These are phyloP conservation scores for Iberis amara DNA, from an alignment of 441 rosid species.

Conservation along the genomic window DNA sequence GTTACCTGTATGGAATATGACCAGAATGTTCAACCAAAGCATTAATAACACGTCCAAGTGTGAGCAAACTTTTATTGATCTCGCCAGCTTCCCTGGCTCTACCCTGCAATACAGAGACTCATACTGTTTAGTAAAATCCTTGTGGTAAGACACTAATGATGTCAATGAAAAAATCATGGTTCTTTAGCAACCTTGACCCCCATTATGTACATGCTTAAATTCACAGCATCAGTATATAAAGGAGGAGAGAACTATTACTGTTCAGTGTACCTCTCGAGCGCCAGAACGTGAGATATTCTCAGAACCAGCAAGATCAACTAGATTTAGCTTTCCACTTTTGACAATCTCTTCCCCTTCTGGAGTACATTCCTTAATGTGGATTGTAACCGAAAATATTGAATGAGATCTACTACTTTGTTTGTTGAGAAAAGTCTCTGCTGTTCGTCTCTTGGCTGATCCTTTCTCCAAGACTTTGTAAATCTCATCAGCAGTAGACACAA, in stretches of 20 bases:
- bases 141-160: not conserved
- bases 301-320: slow-evolving; percentile 98
- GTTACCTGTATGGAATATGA: slow-evolving; percentile 90
- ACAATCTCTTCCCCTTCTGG: slow-evolving; percentile 98
- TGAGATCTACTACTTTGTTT: slow-evolving; percentile 99
- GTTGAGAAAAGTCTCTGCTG: slow-evolving; percentile 97
- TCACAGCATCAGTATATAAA: not conserved
- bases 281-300: slow-evolving; percentile 98
- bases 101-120: slow-evolving; percentile 50
- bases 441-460: slow-evolving; percentile 96
- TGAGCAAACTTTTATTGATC: slow-evolving; percentile 97
- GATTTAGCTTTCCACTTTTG: slow-evolving; percentile 95
- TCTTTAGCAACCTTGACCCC: slow-evolving; percentile 3
- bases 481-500: slow-evolving; percentile 89
- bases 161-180: slow-evolving; percentile 5
- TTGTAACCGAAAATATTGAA: slow-evolving; percentile 94
- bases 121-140: slow-evolving; percentile 22
- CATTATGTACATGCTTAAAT: not conserved
- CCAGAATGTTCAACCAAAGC: slow-evolving; percentile 96
- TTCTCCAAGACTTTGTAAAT: slow-evolving; percentile 96
- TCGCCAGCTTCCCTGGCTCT: slow-evolving; percentile 99
- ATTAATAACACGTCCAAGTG: slow-evolving; percentile 97
- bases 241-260: slow-evolving; percentile 10
- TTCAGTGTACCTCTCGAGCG: slow-evolving; percentile 73
- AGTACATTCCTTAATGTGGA: slow-evolving; percentile 92